Conservation (phyloP, 306 rosid species). For the Castanea crenata region DNA sequence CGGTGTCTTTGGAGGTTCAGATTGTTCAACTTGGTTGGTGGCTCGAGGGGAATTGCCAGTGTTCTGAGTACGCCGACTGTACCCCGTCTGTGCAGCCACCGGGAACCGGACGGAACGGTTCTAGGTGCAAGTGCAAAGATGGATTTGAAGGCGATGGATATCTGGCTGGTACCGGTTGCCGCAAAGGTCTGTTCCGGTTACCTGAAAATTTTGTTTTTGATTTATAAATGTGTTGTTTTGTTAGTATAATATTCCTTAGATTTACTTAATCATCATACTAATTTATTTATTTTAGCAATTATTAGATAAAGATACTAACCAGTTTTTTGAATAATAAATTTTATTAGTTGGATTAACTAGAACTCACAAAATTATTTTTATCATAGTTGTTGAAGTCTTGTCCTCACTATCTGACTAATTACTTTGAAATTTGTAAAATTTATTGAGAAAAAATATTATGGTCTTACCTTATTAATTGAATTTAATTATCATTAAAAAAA, state of each 20-base stretch:
- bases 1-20: constrained; percentile 61
- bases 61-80: constrained; percentile 58
- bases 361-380: no score
- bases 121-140: constrained; percentile 52
- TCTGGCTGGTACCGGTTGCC: constrained; percentile 67
- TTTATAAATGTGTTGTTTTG: no score
- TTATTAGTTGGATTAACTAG: not conserved
- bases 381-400: no score
- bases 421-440: no score
- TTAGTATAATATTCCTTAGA: no score
- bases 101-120: constrained; percentile 21
- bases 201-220: not conserved
- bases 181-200: constrained; percentile 61
- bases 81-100: constrained; percentile 25
- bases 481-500: no score
- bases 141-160: constrained; percentile 77
- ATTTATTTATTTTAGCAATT: no score
- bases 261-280: no score
- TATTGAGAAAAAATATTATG: no score
- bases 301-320: fast-evolving
- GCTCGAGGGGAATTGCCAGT: constrained; percentile 62
- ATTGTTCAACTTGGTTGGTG: constrained; percentile 80
- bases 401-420: no score
- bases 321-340: not conserved
- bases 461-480: no score